phyloP scores from a whole-genome alignment of 75 land plant species.

The Cupressus sempervirens region DNA sequence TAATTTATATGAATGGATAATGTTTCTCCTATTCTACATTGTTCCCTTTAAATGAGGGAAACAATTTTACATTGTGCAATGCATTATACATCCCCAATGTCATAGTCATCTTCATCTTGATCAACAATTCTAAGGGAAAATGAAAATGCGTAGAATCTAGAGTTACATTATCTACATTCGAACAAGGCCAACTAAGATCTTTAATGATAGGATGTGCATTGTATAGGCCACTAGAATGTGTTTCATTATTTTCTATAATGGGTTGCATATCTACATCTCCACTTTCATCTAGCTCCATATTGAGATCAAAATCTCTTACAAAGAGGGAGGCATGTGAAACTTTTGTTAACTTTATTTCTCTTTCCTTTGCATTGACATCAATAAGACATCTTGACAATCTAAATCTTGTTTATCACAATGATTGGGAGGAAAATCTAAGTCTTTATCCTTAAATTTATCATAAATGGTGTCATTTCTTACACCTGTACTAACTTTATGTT shows the following conservation, averaged over 20 bases:
- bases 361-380: slow-evolving; percentile 16
- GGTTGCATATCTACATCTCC: slow-evolving; percentile 31
- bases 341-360: slow-evolving; percentile 15
- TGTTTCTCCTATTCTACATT: neutral
- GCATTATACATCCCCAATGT: slow-evolving; percentile 9
- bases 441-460: slow-evolving; percentile 51
- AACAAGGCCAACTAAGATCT: slow-evolving; percentile 12
- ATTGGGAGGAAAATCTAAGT: slow-evolving; percentile 47
- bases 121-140: slow-evolving; percentile 13
- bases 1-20: slow-evolving; percentile 3
- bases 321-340: slow-evolving; percentile 13
- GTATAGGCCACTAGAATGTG: neutral
- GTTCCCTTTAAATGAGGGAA: neutral
- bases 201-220: neutral
- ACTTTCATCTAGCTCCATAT: slow-evolving; percentile 70
- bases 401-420: slow-evolving; percentile 21
- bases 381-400: slow-evolving; percentile 15
- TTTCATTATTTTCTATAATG: slow-evolving; percentile 10
- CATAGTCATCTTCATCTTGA: slow-evolving; percentile 15
- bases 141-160: slow-evolving; percentile 10
- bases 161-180: slow-evolving; percentile 12
- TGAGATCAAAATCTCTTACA: slow-evolving; percentile 72
- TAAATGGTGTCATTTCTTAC: slow-evolving; percentile 28
- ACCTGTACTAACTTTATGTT: slow-evolving; percentile 8
- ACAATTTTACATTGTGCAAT: neutral